Evolutionary conservation across 1,284 basidiomycete genomes (phyloP), one percentile per base, ranked within the genome.

Genomic region (Cutaneotrichosporon cutaneum): DNA sequence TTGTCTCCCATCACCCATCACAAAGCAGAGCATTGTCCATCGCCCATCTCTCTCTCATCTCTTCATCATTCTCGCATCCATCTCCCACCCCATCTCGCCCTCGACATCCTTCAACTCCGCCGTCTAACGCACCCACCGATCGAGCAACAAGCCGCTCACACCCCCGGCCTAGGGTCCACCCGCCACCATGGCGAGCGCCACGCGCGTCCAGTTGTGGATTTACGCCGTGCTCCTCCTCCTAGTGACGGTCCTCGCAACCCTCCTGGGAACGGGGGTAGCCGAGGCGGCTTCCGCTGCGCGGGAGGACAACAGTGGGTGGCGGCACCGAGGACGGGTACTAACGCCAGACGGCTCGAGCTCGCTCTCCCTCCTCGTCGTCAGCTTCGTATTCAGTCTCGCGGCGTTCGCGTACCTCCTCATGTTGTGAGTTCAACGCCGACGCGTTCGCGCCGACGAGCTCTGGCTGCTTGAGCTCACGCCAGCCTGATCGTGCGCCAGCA

Each of bases 351-450:
- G 3, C 2, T 6, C 45, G 14, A 48, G 45, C 45, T 11, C 11
- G 21, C 26, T 48, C 22, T 48, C 45, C 2, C 45, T 48, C 22
- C 45, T 48, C 26, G 14, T 48, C 13, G 45, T 3, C 11, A 22
- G 45, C 13, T 48, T 48, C 24, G 45, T 10, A 4, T 48, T 48
- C 14, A 16, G 21, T 11, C 45, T 48, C 9, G 22, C 26, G 1
- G 10, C 22, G 1, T 48, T 48, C 13, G 22, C 45, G 14, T 48
- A 48, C 26, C 26, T 48, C 10, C 45, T 48, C 45, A 48, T 48
- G 45, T 48, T 48, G 45, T 48, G 26, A 48, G 45, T 48, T 18
- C n/a, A n/a, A n/a, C n/a, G n/a, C n/a, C n/a, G n/a, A n/a, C n/a
- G n/a, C n/a, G n/a, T n/a, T n/a, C n/a, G n/a, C n/a, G n/a, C n/a